Base-by-base conservation (phyloP, 75 land plant genomes). In the Chamaecyparis obtusa region DNA sequence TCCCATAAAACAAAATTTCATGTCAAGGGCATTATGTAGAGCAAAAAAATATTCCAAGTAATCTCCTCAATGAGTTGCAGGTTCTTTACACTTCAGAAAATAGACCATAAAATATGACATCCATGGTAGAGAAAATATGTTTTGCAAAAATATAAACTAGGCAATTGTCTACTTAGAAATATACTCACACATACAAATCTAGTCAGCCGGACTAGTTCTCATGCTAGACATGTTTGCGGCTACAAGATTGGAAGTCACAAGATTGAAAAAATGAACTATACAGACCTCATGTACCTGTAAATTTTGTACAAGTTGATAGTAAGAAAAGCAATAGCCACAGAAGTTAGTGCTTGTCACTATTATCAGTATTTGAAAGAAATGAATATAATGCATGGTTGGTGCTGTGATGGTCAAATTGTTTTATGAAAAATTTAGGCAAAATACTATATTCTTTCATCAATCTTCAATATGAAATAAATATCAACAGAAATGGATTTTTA, bases 391-490 rank as follows among this genome's bases (percentile, higher is more conserved):
- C 32, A 44, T 81, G 54, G 54, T 13, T 46, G 83, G 46, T 81
- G 24, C 49, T 81, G 44, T 44, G 41, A 15, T 6, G 54, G 30
- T 46, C 32, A 37, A 46, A 81, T 21, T 46, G 36, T 81, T 44
- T n/a, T 27, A 46, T 46, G 48, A 81, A 44, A 27, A 81, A 43
- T 81, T 46, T 46, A 78, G 24, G 43, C 41, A 37, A 19, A 6
- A 78, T 39, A 27, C 49, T 4, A 81, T 46, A 30, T 81, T n/a
- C 83, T 81, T 81, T 27, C 83, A 81, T 81, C 83, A 81, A 81
- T 43, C 27, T 46, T 27, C 48, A 44, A 46, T 44, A 27, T n/a
- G 14, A 13, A 81, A 81, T 81, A 44, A 44, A 81, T n/a, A 44
- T 81, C 83, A 81, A 81, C 17, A n/a, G 24, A 81, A n/a, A 46